Evolutionary conservation across 1,284 basidiomycete genomes (phyloP), one percentile per base, ranked within the genome.

Genomic region (Lentinula novae-zelandiae): DNA sequence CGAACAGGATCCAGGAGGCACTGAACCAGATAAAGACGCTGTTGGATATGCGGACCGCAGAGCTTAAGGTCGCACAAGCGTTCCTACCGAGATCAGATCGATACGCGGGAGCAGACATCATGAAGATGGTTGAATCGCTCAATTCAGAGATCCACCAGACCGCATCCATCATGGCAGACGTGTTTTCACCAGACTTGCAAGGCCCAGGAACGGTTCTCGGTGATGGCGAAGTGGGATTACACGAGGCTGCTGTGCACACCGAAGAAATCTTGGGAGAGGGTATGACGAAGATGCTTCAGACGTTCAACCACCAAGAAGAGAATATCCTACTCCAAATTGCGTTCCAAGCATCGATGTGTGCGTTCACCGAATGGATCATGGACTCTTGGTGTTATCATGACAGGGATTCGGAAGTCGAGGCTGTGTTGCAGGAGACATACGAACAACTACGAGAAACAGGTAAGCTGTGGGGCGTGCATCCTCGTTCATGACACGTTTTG

Each of bases 391-490:
- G 56, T 34, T 61, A 52, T 22, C 57, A 53, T 31, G 48, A 58
- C 12, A 39, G 60, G 49, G 58, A 60, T 27, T 44, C 58, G 10
- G 54, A 56, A 27, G 42, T 38, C 31, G 53, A 60, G 27, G 15
- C 36, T 34, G 27, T 62, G 10, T 49, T 62, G 34, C 57, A 62
- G 46, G 58, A 75, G n/a, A 73, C 80, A 57, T 80, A 81, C 68
- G 64, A 62, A 40, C 69, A 71, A 42, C 72, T 82, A 20, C 70
- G 72, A 55, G 67, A 69, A 42, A 61, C 66, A 60, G 78, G 78
- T 77, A 39, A 62, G 59, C 34, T 33, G 34, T n/a, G 9, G 15
- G 20, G 27, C 20, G n/a, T 46, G n/a, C 5, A 50, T 27, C 36
- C 34, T 40, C 57, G 38, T 40, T 42, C 20, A 31, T 27, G 10